Evolutionary conservation across 1,139 yeast species (phyloP).

Genomic region (Cylindricascospora bacillispora): DNA sequence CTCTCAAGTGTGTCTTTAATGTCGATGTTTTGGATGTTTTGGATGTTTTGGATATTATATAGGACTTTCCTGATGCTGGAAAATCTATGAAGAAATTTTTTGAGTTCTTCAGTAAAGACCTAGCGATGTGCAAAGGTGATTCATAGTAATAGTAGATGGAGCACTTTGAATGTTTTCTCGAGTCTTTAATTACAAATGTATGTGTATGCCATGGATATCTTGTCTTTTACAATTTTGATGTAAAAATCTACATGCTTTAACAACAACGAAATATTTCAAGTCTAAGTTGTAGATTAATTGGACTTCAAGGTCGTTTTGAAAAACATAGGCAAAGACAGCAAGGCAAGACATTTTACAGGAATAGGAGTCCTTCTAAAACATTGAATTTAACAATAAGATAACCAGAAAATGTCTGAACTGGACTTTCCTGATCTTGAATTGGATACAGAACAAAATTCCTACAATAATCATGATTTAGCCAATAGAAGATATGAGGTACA

Average conservation of each 20-base stretch:
- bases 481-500: slow-evolving; percentile 35
- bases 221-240: background rate
- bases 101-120: background rate
- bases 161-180: too few relatives aligned
- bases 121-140: too few relatives aligned
- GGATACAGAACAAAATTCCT: background rate
- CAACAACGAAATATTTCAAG: background rate
- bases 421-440: slow-evolving; percentile 2
- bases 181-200: too few relatives aligned
- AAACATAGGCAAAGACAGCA: too few relatives aligned
- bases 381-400: background rate
- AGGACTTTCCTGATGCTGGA: background rate
- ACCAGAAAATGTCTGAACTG: slow-evolving; percentile 1
- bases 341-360: too few relatives aligned
- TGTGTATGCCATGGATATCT: too few relatives aligned
- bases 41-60: background rate
- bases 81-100: background rate
- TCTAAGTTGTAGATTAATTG: background rate
- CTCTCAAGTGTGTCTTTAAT: background rate
- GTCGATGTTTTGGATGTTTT: background rate
- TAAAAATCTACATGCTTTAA: too few relatives aligned
- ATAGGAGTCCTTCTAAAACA: background rate
- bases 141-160: too few relatives aligned
- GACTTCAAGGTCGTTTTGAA: too few relatives aligned
- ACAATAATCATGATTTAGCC: background rate